A percentile compares a stretch with the other conserved stretches of the same genome.
Conservation (phyloP, 768 basidiomycete species). For the Phaffia tasmanica region DNA sequence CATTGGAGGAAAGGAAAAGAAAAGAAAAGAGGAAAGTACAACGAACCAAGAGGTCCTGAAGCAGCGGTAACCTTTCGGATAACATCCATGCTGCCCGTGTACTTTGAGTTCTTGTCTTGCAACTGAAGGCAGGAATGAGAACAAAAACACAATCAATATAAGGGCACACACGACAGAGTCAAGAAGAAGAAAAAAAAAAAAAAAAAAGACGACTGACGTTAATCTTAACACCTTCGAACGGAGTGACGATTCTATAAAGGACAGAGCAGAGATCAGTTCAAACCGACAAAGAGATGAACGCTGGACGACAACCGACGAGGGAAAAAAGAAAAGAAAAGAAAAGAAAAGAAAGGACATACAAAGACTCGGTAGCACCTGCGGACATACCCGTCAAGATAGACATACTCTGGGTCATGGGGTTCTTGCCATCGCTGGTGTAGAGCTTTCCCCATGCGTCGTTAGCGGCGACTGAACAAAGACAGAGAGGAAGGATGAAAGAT, state of each 20-base stretch:
- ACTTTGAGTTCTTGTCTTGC: conserved; percentile 86
- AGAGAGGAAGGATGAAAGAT: conserved; percentile 10
- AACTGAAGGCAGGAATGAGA: conserved; percentile 53
- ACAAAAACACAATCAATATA: conserved; percentile 24
- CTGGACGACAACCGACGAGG: not conserved
- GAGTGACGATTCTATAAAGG: conserved; percentile 75
- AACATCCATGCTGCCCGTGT: conserved; percentile 83
- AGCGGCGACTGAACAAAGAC: conserved; percentile 43
- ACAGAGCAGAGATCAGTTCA: too few relatives aligned
- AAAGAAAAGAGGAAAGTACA: too few relatives aligned
- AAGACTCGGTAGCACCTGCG: conserved; percentile 90
- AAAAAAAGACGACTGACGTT: conserved; percentile 42
- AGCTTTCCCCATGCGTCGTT: conserved; percentile 88
- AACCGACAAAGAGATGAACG: not conserved
- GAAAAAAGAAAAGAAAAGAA: not conserved
- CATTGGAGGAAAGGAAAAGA: too few relatives aligned
- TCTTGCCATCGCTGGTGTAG: conserved; percentile 47
- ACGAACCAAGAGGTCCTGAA: conserved; percentile 73
- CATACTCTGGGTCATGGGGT: conserved; percentile 78
- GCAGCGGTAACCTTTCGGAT: conserved; percentile 64
- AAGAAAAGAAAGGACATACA: too few relatives aligned
- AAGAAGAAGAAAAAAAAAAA: not conserved
- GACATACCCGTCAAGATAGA: conserved; percentile 82
- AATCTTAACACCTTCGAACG: conserved; percentile 91
- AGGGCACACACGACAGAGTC: not conserved